Conservation (phyloP, 345 rosid species). For the Citrus australasica region DNA sequence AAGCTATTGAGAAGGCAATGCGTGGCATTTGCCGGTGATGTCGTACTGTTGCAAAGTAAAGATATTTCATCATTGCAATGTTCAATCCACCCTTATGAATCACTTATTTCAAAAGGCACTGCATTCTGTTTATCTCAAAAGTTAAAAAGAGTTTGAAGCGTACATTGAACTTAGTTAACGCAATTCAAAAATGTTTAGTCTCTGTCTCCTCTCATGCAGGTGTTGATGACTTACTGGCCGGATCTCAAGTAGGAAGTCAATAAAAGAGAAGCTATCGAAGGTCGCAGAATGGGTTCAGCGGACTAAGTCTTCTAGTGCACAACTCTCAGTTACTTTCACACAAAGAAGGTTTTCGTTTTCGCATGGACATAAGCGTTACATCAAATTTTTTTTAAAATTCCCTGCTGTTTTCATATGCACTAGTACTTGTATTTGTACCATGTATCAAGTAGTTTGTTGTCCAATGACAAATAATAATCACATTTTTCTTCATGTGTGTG, state of each 20-base stretch:
- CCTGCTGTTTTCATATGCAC: neutral
- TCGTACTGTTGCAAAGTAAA: neutral
- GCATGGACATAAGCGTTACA: too few relatives aligned
- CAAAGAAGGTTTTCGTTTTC: neutral
- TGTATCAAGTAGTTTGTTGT: neutral
- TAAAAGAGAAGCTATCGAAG: conserved; percentile 39
- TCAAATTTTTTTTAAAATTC: neutral
- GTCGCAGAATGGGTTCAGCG: conserved; percentile 48
- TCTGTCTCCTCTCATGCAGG: conserved; percentile 21
- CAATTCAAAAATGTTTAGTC: neutral
- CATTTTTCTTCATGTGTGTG: neutral
- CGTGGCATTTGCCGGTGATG: too few relatives aligned
- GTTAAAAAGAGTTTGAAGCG: neutral
- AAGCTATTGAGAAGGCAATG: too few relatives aligned
- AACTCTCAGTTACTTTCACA: conserved; percentile 16
- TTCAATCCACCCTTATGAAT: conserved; percentile 32
- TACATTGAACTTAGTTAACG: too few relatives aligned
- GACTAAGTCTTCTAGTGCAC: conserved; percentile 20
- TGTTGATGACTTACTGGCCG: conserved; percentile 10
- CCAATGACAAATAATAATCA: neutral
- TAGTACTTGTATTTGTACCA: too few relatives aligned
- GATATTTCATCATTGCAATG: conserved; percentile 21
- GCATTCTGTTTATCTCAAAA: neutral
- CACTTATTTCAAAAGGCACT: conserved; percentile 36
- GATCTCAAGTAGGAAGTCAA: conserved; percentile 22